These are phyloP conservation scores for Colletotrichum abscissum DNA, from an alignment of 2,329 filamentous ascomycete species.

Conservation along the genomic window DNA sequence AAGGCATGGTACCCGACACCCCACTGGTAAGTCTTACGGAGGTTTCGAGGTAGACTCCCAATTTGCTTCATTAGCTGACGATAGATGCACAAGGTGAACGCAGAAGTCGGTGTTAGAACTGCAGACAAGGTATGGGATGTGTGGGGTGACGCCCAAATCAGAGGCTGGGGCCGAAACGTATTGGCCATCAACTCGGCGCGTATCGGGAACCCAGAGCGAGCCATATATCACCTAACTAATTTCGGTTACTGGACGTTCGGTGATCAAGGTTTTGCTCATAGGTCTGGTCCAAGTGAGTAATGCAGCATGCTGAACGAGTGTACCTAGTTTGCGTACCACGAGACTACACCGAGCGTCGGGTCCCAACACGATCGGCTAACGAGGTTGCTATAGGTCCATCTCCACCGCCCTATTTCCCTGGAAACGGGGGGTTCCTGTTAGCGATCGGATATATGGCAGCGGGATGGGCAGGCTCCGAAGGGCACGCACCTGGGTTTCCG, in stretches of 20 bases:
- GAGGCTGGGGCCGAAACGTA: slow-evolving; percentile 58
- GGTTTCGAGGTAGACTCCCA: no score
- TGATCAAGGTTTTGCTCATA: slow-evolving; percentile 43
- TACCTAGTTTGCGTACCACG: no score
- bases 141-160: slow-evolving; percentile 54
- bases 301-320: no score
- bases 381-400: not conserved
- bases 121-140: slow-evolving; percentile 50
- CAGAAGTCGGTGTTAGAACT: slow-evolving; percentile 47
- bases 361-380: not conserved
- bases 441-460: slow-evolving; percentile 51
- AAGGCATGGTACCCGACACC: slow-evolving; percentile 54
- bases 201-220: slow-evolving; percentile 53
- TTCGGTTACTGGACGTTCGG: slow-evolving; percentile 54
- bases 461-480: slow-evolving; percentile 26
- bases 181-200: slow-evolving; percentile 57
- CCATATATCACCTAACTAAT: slow-evolving; percentile 52
- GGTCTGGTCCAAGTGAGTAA: slow-evolving; percentile 40
- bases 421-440: slow-evolving; percentile 50
- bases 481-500: slow-evolving; percentile 48
- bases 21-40: slow-evolving; percentile 33
- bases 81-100: slow-evolving; percentile 43
- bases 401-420: slow-evolving; percentile 47
- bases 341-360: no score
- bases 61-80: not conserved